Evolutionary conservation across 2,329 filamentous ascomycete genomes (phyloP).

Genomic region (Arthrobotrys pseudoclavata): DNA sequence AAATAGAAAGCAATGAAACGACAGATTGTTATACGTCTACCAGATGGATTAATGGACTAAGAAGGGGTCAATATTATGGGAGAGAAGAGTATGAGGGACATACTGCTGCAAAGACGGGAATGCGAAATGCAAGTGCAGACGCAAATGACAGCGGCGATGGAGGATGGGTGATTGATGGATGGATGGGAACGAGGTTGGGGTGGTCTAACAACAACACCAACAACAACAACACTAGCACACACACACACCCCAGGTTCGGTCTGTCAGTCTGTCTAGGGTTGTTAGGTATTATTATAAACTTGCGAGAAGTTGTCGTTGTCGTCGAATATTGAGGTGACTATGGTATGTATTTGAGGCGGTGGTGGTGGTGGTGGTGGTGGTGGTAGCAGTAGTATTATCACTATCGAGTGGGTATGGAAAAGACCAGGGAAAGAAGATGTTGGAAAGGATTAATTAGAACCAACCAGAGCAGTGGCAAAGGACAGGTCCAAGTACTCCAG

Average conservation of each 20-base stretch:
- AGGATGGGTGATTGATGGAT: constrained; percentile 8
- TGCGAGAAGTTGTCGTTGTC: neutral
- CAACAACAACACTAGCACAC: constrained; percentile 3
- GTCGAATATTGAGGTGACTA: neutral
- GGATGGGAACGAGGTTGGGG: constrained; percentile 27
- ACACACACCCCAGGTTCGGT: neutral
- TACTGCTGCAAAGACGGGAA: neutral
- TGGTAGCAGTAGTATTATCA: neutral
- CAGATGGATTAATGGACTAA: constrained; percentile 8
- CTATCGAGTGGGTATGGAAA: constrained; percentile 1
- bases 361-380: neutral
- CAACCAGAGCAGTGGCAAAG: constrained; percentile 14
- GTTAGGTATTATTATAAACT: neutral
- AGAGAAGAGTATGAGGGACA: neutral
- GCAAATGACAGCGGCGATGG: constrained; percentile 10
- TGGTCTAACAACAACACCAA: constrained; percentile 15
- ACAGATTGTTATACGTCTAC: constrained; percentile 6
- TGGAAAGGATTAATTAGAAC: neutral
- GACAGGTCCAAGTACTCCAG: constrained; percentile 1
- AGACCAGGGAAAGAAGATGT: neutral
- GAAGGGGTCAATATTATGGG: neutral
- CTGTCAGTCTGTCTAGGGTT: neutral
- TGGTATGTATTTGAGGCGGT: constrained; percentile 11
- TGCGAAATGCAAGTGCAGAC: constrained; percentile 2
- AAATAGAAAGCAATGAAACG: constrained; percentile 31